These are phyloP conservation scores for Amauroascus niger DNA, from an alignment of 2,329 filamentous ascomycete species.

Conservation along the genomic window DNA sequence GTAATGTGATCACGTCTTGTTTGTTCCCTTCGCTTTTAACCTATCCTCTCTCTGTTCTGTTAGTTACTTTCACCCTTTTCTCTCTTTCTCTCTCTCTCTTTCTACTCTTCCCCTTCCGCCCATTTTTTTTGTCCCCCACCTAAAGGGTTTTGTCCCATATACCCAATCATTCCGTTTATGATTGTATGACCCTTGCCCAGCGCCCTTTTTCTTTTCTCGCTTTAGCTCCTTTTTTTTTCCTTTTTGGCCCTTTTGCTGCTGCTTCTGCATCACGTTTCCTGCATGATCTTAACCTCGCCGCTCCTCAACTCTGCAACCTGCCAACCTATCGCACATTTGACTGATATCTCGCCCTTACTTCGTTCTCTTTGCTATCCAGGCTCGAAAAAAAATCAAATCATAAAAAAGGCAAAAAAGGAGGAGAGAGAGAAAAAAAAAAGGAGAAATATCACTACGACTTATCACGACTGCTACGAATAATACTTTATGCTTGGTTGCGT, in stretches of 20 bases:
- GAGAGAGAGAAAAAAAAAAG: not conserved
- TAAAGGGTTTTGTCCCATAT: slow-evolving; percentile 5
- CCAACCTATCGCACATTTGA: slow-evolving; percentile 1
- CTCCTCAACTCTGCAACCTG: not conserved
- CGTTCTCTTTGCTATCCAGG: slow-evolving; percentile 1
- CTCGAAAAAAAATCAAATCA: not conserved
- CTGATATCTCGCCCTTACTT: slow-evolving; percentile 8
- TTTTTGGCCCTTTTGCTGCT: not conserved
- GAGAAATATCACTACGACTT: slow-evolving; percentile 24
- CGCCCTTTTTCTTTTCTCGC: not conserved
- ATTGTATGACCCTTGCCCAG: slow-evolving; percentile 24
- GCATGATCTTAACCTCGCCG: slow-evolving; percentile 4
- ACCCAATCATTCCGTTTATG: slow-evolving; percentile 21
- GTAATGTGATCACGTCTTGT: slow-evolving; percentile 12
- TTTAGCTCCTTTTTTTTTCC: slow-evolving; percentile 2
- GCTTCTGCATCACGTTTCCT: slow-evolving; percentile 12
- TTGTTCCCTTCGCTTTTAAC: slow-evolving; percentile 6
- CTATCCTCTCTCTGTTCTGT: slow-evolving; percentile 6
- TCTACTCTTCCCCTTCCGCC: slow-evolving; percentile 10
- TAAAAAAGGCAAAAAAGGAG: not conserved
- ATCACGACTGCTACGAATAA: slow-evolving; percentile 21
- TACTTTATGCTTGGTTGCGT: slow-evolving; percentile 17
- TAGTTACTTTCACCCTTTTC: slow-evolving; percentile 18
- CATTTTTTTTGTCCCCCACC: slow-evolving; percentile 13
- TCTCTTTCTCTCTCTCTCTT: slow-evolving; percentile 7